Evolutionary conservation across 2,329 filamentous ascomycete genomes (phyloP).

Genomic region (Fusarium austroafricanum): DNA sequence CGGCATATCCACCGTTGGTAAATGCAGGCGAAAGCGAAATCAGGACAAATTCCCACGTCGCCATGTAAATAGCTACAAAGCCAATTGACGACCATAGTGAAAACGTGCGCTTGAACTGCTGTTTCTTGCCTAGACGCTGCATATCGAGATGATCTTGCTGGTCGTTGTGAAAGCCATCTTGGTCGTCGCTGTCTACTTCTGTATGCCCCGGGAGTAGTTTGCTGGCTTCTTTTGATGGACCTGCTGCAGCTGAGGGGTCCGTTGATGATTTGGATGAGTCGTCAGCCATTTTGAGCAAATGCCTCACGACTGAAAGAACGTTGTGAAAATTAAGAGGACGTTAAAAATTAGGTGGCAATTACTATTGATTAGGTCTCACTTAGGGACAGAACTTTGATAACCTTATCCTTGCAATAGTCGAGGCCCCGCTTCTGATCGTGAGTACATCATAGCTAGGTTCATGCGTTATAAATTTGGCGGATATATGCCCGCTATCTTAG

Average conservation of each 20-base stretch:
- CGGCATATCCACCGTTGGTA: constrained; percentile 25
- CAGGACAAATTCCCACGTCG: constrained; percentile 31
- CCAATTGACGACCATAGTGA: constrained; percentile 33
- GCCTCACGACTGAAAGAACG: not conserved
- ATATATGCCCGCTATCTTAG: no score
- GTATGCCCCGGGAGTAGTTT: not conserved
- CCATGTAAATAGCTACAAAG: constrained; percentile 34
- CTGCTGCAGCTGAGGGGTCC: not conserved
- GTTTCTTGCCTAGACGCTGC: constrained; percentile 31
- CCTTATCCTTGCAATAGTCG: not conserved
- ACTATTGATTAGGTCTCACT: not conserved
- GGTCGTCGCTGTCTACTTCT: constrained; percentile 2
- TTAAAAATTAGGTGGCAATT: not conserved
- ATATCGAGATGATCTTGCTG: constrained; percentile 29
- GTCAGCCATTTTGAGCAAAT: constrained; percentile 5
- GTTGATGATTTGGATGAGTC: constrained; percentile 9
- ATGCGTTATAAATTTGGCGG: no score
- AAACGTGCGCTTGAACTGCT: constrained; percentile 26
- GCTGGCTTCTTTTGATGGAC: constrained; percentile 6
- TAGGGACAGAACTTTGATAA: not conserved
- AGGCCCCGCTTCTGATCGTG: not conserved
- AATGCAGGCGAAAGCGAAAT: constrained; percentile 27
- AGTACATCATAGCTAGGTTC: not conserved
- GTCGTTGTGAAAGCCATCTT: constrained; percentile 27
- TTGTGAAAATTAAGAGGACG: not conserved